These are phyloP conservation scores for Pogostemon cablin DNA, from an alignment of 257 asterid species.

Conservation along the genomic window DNA sequence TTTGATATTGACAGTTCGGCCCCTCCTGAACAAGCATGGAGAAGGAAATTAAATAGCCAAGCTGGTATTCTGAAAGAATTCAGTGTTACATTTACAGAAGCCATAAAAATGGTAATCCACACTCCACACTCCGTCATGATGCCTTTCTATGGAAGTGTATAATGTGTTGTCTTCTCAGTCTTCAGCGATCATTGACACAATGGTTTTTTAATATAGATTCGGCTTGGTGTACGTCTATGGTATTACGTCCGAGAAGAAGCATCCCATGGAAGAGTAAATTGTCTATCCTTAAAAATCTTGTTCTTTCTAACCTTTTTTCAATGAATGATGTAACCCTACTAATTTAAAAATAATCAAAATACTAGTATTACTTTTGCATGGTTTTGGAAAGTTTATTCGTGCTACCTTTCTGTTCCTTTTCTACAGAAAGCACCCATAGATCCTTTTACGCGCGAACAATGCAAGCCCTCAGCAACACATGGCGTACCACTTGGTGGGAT, in stretches of 20 bases:
- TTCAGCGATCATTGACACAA: slow-evolving; percentile 28
- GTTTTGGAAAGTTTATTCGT: neutral
- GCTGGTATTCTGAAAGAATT: slow-evolving; percentile 92
- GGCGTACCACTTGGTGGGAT: slow-evolving; percentile 99
- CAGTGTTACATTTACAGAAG: slow-evolving; percentile 89
- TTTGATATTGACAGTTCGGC: slow-evolving; percentile 83
- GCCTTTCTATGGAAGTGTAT: neutral
- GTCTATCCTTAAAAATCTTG: slow-evolving; percentile 26
- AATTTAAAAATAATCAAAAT: neutral
- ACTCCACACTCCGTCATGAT: slow-evolving; percentile 6
- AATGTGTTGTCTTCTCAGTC: slow-evolving; percentile 9
- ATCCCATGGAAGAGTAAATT: slow-evolving; percentile 91
- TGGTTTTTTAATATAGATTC: slow-evolving; percentile 51
- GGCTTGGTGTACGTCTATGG: slow-evolving; percentile 95
- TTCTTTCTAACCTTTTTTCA: neutral
- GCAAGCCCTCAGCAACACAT: slow-evolving; percentile 95
- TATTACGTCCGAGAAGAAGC: slow-evolving; percentile 94
- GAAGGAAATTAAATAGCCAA: slow-evolving; percentile 82
- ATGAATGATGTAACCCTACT: neutral
- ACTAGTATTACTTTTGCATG: neutral
- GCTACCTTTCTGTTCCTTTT: slow-evolving; percentile 15
- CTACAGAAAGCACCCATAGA: slow-evolving; percentile 97
- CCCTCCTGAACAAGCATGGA: slow-evolving; percentile 97
- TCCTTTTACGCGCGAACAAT: slow-evolving; percentile 85
- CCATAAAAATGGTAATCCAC: slow-evolving; percentile 79